Percentiles rank a stretch among this genome's conserved stretches.
These are phyloP conservation scores for Phtheirospermum japonicum DNA, from an alignment of 257 asterid genomes.

Conservation along the genomic window DNA sequence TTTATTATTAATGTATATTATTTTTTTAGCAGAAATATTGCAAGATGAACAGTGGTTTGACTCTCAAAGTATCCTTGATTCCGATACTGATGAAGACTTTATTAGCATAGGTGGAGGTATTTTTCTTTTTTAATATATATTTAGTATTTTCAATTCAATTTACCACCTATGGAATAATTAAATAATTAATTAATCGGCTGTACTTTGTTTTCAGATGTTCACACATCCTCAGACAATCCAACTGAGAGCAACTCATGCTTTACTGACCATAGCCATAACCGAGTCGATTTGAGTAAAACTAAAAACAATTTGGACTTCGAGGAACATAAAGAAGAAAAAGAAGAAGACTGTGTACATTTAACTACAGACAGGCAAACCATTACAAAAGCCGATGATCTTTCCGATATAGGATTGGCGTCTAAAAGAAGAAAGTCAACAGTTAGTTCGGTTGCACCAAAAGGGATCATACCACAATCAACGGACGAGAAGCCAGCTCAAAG, in stretches of 20 bases:
- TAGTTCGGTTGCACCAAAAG: constrained; percentile 29
- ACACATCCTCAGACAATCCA: constrained; percentile 32
- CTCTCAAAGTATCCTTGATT: constrained; percentile 57
- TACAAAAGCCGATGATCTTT: too few species aligned
- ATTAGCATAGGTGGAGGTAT: constrained; percentile 62
- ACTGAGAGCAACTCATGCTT: constrained; percentile 22
- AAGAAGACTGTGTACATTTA: neutral
- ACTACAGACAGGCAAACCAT: too few species aligned
- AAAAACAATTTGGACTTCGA: neutral
- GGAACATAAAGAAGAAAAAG: constrained; percentile 15
- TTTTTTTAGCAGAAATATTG: constrained; percentile 37
- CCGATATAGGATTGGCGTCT: too few species aligned
- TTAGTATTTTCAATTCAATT: neutral
- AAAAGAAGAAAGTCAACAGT: neutral
- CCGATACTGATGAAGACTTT: constrained; percentile 87
- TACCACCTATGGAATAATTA: neutral
- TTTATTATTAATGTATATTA: too few species aligned
- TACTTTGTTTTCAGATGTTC: constrained; percentile 38
- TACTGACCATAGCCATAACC: constrained; percentile 1
- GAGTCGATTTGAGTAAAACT: constrained; percentile 12
- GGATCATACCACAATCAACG: constrained; percentile 41
- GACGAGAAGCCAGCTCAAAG: constrained; percentile 48
- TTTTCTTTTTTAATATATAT: neutral
- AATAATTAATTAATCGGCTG: neutral
- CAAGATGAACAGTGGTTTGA: constrained; percentile 88